Percentiles rank a stretch among this genome's conserved stretches.
Evolutionary conservation across 225 moss, liverwort and hornwort genomes (phyloP).

Genomic region (Sphagnum tenellum): DNA sequence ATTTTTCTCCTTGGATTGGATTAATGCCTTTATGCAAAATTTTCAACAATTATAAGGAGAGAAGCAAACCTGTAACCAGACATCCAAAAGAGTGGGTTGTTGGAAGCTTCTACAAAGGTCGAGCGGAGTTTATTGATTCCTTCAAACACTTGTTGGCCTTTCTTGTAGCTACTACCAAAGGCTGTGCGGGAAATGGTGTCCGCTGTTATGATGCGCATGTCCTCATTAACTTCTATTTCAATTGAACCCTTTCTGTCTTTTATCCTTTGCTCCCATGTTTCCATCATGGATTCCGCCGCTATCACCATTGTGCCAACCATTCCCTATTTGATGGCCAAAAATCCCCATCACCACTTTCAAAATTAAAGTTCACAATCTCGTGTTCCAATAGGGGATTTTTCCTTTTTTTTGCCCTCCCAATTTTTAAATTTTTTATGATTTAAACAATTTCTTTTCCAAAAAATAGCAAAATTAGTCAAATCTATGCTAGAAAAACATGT

Average conservation of each 20-base stretch:
- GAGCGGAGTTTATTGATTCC: neutral
- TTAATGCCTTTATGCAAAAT: too few relatives aligned
- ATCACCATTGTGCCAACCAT: slow-evolving; percentile 39
- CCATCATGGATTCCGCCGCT: slow-evolving; percentile 9
- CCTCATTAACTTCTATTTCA: slow-evolving; percentile 16
- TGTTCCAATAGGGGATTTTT: too few relatives aligned
- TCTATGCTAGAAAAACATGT: too few relatives aligned
- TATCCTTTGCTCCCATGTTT: slow-evolving; percentile 24
- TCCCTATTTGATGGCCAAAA: slow-evolving; percentile 5
- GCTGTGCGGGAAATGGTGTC: slow-evolving; percentile 24
- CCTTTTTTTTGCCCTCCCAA: too few relatives aligned
- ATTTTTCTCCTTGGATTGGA: too few relatives aligned
- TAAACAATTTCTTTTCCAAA: too few relatives aligned
- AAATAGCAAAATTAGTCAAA: too few relatives aligned
- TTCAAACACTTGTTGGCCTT: slow-evolving; percentile 21
- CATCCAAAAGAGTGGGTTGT: slow-evolving; percentile 1
- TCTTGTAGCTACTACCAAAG: slow-evolving; percentile 29
- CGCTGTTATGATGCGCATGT: slow-evolving; percentile 20
- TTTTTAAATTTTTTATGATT: too few relatives aligned
- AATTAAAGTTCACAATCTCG: too few relatives aligned
- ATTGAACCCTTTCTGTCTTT: slow-evolving; percentile 11
- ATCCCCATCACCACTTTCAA: too few relatives aligned
- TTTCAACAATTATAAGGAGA: too few relatives aligned
- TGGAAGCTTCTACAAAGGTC: neutral
- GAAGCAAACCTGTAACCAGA: slow-evolving; percentile 6